These are phyloP conservation scores for Pestalotiopsis sp. DNA, from an alignment of 2,329 filamentous ascomycete species.

Conservation along the genomic window DNA sequence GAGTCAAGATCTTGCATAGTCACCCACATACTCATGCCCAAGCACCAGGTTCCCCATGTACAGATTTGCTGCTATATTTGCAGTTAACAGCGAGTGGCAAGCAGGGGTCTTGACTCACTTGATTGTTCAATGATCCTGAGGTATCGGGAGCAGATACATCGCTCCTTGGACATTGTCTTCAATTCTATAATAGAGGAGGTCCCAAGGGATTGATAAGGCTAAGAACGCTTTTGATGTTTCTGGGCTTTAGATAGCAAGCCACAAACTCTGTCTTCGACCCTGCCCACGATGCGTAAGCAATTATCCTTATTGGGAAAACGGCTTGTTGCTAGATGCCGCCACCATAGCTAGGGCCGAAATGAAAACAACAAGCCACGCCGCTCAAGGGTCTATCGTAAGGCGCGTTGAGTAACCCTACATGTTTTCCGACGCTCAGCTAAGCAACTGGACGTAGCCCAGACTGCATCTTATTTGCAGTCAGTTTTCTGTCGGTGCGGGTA, in stretches of 20 bases:
- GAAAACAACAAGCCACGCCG: neutral
- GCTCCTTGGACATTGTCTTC: neutral
- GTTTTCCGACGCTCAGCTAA: neutral
- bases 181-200: neutral
- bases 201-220: neutral
- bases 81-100: neutral
- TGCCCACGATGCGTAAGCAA: neutral
- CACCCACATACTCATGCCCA: neutral
- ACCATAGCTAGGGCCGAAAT: neutral
- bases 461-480: neutral
- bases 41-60: neutral
- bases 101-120: neutral
- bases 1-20: neutral
- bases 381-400: neutral
- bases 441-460: neutral
- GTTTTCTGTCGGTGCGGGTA: neutral
- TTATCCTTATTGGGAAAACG: neutral
- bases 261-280: neutral
- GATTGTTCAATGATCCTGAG: neutral
- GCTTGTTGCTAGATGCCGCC: neutral
- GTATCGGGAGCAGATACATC: neutral
- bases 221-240: neutral
- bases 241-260: neutral
- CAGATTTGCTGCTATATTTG: neutral
- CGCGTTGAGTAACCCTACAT: neutral